Percentiles rank a stretch among this genome's conserved stretches.
These are phyloP conservation scores for Dactylonectria macrodidyma DNA, from an alignment of 2,329 filamentous ascomycete genomes.

Conservation along the genomic window DNA sequence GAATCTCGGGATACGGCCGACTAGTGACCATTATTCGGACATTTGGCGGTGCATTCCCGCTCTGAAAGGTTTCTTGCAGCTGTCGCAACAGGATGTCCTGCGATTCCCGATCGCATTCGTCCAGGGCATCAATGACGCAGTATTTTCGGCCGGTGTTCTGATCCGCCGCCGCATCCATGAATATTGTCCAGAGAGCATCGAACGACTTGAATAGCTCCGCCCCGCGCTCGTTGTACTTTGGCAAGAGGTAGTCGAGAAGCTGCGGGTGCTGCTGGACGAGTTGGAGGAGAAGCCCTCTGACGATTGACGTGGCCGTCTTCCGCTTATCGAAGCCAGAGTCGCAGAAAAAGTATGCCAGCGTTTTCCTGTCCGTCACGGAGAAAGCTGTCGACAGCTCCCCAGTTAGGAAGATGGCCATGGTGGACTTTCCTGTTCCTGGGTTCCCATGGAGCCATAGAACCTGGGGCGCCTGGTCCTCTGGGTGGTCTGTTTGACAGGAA, in stretches of 20 bases:
- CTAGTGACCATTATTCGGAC: constrained; percentile 38
- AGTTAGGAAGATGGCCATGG: constrained; percentile 42
- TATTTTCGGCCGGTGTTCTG: constrained; percentile 35
- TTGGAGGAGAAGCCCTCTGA: constrained; percentile 43
- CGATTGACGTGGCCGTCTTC: constrained; percentile 41
- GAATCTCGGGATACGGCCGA: constrained; percentile 38
- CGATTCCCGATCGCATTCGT: constrained; percentile 40
- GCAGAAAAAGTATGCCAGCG: constrained; percentile 45
- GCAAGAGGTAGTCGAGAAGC: constrained; percentile 37
- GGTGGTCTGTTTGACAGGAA: background rate
- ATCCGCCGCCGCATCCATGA: constrained; percentile 33
- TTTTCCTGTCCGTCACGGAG: constrained; percentile 20
- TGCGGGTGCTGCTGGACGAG: constrained; percentile 38
- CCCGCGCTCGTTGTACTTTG: constrained; percentile 37
- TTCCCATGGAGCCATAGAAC: constrained; percentile 40
- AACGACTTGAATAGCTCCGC: constrained; percentile 39
- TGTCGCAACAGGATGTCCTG: constrained; percentile 35
- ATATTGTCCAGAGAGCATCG: constrained; percentile 41
- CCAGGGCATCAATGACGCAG: constrained; percentile 42
- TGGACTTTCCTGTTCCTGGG: constrained; percentile 43
- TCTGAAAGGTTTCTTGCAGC: constrained; percentile 31
- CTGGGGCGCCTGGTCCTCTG: background rate
- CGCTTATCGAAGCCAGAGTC: constrained; percentile 41
- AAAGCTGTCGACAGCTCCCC: constrained; percentile 36
- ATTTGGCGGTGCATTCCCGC: background rate